A percentile compares a stretch with the other conserved stretches of the same genome.
Conservation (phyloP, 83 land plant genomes). For the Picea mariana region DNA sequence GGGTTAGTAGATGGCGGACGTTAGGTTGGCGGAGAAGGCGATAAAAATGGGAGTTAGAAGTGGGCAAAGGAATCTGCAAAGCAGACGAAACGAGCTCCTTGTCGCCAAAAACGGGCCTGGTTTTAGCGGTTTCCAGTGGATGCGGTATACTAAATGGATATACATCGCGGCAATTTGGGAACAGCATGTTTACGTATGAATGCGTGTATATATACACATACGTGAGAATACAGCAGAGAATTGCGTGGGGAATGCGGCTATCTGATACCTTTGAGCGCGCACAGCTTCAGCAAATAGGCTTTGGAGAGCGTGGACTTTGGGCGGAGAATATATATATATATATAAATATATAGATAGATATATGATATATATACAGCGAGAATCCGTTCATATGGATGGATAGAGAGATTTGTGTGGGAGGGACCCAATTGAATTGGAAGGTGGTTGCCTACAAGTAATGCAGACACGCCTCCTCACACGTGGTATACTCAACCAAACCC, state of each 20-base stretch:
- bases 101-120: constrained; percentile 4
- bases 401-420: background rate
- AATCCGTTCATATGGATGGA: background rate
- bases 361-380: background rate
- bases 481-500: constrained; percentile 7
- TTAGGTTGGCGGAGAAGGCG: constrained; percentile 6
- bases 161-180: background rate
- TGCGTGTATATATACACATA: background rate
- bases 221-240: constrained; percentile 17
- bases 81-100: constrained; percentile 9
- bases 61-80: background rate
- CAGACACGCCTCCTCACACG: constrained; percentile 18
- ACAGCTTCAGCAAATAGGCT: background rate
- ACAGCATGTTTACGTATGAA: background rate
- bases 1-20: background rate
- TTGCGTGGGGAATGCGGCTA: constrained; percentile 13
- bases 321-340: background rate
- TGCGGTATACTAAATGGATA: constrained; percentile 1
- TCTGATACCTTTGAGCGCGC: background rate
- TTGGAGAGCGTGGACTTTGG: background rate
- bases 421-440: background rate
- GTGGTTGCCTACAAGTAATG: constrained; percentile 1
- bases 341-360: background rate
- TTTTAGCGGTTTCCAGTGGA: constrained; percentile 13
- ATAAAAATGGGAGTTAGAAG: background rate